These are phyloP conservation scores for Manihot esculenta DNA, from an alignment of 441 rosid species.

Conservation along the genomic window DNA sequence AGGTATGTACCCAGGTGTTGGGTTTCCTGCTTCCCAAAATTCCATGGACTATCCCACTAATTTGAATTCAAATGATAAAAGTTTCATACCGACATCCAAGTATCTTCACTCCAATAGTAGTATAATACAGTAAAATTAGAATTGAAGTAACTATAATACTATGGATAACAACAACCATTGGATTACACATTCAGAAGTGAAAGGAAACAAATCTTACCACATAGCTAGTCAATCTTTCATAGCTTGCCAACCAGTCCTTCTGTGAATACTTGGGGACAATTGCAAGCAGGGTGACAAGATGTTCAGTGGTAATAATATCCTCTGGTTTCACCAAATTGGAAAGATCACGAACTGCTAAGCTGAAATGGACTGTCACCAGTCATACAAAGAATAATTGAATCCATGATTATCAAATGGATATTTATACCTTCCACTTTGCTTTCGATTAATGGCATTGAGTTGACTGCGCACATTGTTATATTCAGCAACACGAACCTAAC, in stretches of 20 bases:
- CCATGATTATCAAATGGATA: constrained; percentile 1
- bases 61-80: background rate
- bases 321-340: constrained; percentile 90
- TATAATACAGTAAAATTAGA: background rate
- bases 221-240: constrained; percentile 85
- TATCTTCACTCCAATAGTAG: background rate
- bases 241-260: constrained; percentile 93
- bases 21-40: background rate
- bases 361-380: constrained; percentile 39
- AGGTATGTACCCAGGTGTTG: background rate
- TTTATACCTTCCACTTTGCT: constrained; percentile 93
- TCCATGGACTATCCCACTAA: background rate
- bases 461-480: constrained; percentile 91
- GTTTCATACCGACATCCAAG: background rate
- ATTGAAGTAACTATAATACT: background rate
- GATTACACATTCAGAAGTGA: constrained; percentile 4
- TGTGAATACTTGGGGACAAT: constrained; percentile 91
- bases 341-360: constrained; percentile 99
- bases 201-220: constrained; percentile 59
- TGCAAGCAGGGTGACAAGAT: constrained; percentile 83
- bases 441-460: constrained; percentile 89
- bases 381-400: constrained; percentile 12
- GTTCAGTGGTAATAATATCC: constrained; percentile 81
- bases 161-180: background rate
- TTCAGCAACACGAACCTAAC: constrained; percentile 93